These are phyloP conservation scores for Phanerodontia chrysosporium DNA, from an alignment of 768 basidiomycete genomes.

Conservation along the genomic window DNA sequence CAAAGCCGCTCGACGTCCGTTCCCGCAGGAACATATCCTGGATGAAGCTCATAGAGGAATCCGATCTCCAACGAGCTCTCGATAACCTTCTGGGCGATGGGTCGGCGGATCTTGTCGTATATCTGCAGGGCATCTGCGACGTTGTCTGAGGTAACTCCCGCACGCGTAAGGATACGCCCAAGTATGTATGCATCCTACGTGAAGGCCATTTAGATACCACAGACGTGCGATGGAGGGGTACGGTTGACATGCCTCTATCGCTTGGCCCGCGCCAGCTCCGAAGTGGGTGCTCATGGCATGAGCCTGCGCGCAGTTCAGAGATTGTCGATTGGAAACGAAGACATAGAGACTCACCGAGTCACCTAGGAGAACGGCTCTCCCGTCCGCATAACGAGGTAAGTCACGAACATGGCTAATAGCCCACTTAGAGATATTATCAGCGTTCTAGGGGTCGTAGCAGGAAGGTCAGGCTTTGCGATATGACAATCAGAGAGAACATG, in stretches of 20 bases:
- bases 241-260: slow-evolving; percentile 6
- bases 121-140: neutral
- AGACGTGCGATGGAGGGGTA: neutral
- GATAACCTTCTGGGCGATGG: neutral
- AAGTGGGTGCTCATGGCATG: too few species aligned
- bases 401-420: slow-evolving; percentile 16
- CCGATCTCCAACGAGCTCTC: neutral
- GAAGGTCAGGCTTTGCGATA: too few species aligned
- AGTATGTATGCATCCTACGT: slow-evolving; percentile 5
- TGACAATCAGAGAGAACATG: too few species aligned
- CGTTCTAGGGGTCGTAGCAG: neutral
- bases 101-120: slow-evolving; percentile 1
- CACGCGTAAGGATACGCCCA: slow-evolving; percentile 3
- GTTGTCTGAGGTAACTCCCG: neutral
- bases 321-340: neutral
- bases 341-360: slow-evolving; percentile 23
- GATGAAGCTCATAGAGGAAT: neutral
- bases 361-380: slow-evolving; percentile 23
- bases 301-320: too few species aligned
- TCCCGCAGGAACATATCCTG: neutral
- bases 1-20: neutral
- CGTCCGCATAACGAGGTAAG: too few species aligned
- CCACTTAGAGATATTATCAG: slow-evolving; percentile 15
- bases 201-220: neutral
- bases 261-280: slow-evolving; percentile 17